Conservation (phyloP, 192 early-diverging fungal species). For the Lobulomyces angularis region DNA sequence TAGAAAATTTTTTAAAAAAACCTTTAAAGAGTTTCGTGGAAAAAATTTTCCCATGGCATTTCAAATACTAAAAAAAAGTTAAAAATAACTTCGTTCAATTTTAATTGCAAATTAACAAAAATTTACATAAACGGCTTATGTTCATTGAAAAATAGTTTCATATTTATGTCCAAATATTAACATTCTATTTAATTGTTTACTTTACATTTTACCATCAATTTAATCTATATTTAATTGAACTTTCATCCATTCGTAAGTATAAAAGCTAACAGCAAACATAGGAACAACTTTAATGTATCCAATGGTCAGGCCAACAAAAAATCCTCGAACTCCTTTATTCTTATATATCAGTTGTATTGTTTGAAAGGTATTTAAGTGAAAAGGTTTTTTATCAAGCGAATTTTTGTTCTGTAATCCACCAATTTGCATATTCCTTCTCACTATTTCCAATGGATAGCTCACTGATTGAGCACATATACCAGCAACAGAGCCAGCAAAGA, state of each 20-base stretch:
- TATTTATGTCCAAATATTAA: too few relatives aligned
- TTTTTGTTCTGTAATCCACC: conserved; percentile 45
- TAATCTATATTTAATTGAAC: conserved; percentile 25
- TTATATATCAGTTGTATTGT: conserved; percentile 56
- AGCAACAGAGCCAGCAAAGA: conserved; percentile 68
- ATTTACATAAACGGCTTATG: too few relatives aligned
- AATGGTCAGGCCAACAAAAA: conserved; percentile 94
- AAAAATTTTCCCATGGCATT: too few relatives aligned
- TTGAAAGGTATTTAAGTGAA: background rate
- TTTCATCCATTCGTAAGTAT: conserved; percentile 75
- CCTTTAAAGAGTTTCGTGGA: too few relatives aligned
- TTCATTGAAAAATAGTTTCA: too few relatives aligned
- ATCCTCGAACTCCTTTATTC: conserved; percentile 62
- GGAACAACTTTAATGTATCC: conserved; percentile 92
- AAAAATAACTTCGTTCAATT: too few relatives aligned
- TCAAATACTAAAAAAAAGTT: too few relatives aligned
- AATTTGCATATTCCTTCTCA: conserved; percentile 76
- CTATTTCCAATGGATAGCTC: conserved; percentile 87
- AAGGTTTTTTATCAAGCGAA: background rate
- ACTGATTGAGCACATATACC: conserved; percentile 74
- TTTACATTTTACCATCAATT: too few relatives aligned
- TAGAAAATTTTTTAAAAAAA: too few relatives aligned
- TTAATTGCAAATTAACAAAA: too few relatives aligned
- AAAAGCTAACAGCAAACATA: conserved; percentile 82
- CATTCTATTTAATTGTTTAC: too few relatives aligned